Base-by-base conservation (phyloP, 345 rosid species). In the Punica granatum region DNA sequence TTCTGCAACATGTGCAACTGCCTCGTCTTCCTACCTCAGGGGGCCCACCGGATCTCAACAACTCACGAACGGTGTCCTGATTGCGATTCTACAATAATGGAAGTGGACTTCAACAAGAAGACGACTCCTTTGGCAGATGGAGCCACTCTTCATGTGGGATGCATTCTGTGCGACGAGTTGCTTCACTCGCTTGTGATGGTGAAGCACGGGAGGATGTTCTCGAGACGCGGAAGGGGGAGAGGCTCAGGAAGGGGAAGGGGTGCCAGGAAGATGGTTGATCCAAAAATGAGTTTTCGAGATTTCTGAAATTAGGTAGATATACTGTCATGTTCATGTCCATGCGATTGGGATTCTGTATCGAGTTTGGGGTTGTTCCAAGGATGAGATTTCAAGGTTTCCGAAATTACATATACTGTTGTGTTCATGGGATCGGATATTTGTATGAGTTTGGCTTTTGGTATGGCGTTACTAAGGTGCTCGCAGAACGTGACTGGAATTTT, bases 1-100 rank as follows among this genome's bases (percentile, higher is more conserved):
- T 81, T 87, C 81, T 93, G 98, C 88, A 93, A 89, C 72, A 84
- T 79, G 85, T 93, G 98, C 86, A 86, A 83, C 46, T 93, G 96
- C 83, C 86, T 93, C 8, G 94, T 93, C 72, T 30, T 86, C 67
- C 98, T 93, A 73, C 98, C 97, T 0, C 90, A 88, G 42, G 97
- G 98, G 11, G 96, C 98, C 64, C 97, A 93, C 77, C 84, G 92
- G 56, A 90, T 93, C 15, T 43, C 85, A 65, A 86, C 94, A 13
- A 88, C 94, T 3, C 65, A 68, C 1, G 87, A 84, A 49, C 84
- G 74, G 26, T 93, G 98, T 56, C 78, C 84, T 0, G 96, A 90
- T 30, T 93, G 98, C 23, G 91, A 85, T 68, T 90, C 97, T 4
- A 84, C 79, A 44, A 83, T 93, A 67, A 75, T 93, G 73, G 94